These are phyloP conservation scores for Pseudozyma pruni DNA, from an alignment of 1,284 basidiomycete genomes.

Conservation along the genomic window DNA sequence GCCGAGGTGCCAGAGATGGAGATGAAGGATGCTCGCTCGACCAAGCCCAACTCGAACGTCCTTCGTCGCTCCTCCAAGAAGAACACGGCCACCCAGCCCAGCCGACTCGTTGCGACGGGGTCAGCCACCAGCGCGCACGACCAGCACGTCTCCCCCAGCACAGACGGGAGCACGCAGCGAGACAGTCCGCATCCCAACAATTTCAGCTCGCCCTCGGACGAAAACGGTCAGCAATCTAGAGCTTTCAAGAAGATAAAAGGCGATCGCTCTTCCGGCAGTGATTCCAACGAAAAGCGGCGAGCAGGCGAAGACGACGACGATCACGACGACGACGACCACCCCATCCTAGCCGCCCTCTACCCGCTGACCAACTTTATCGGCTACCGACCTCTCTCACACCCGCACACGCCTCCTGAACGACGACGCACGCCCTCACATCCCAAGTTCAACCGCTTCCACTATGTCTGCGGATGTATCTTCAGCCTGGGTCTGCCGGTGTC, in stretches of 20 bases:
- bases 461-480: constrained; percentile 27
- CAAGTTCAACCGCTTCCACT: constrained; percentile 39
- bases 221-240: constrained; percentile 3
- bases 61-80: constrained; percentile 18
- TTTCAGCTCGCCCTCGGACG: constrained; percentile 16
- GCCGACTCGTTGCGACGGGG: neutral
- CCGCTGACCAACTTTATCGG: constrained; percentile 44
- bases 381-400: constrained; percentile 39
- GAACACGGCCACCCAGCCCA: constrained; percentile 1
- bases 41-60: constrained; percentile 2
- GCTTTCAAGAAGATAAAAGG: constrained; percentile 18
- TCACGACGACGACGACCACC: constrained; percentile 18
- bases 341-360: constrained; percentile 24
- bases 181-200: constrained; percentile 22
- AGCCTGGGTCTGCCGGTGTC: constrained; percentile 30
- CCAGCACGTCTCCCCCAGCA: constrained; percentile 9
- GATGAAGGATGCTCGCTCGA: constrained; percentile 4
- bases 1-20: constrained; percentile 12
- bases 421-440: constrained; percentile 11
- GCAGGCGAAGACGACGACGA: constrained; percentile 5
- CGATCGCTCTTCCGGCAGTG: no score
- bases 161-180: constrained; percentile 19
- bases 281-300: neutral
- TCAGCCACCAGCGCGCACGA: neutral
- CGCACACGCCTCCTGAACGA: constrained; percentile 24